Base-by-base conservation (phyloP, 306 rosid species). In the Cucurbita argyrosperma region DNA sequence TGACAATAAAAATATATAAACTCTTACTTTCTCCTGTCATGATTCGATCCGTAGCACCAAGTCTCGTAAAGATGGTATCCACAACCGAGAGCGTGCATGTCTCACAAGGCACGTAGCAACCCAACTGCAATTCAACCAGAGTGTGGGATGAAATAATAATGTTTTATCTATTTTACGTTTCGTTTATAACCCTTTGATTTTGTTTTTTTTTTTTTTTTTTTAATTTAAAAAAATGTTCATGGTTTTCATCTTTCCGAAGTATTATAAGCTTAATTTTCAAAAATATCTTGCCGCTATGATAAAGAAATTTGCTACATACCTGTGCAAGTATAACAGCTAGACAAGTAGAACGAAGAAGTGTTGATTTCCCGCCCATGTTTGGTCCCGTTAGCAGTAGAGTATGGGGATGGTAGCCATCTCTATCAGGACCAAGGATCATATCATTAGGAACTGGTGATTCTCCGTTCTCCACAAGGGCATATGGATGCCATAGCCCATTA, bases 11-110 rank as follows among this genome's bases (percentile, higher is more conserved):
- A 51, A 15, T 5, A 71, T 55, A 76, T 51, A 39, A 58, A 85
- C 97, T 87, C 97, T 87, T 84, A 93, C 98, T 93, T 90, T 93
- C 98, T 81, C 98, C 98, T 14, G 97, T 74, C 98, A 93, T 89
- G 83, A 93, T 93, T 79, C 96, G 90, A 76, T 93, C 98, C n/a
- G 91, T 90, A 53, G 97, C 96, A 66, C 98, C 98, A 78, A 93
- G 98, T 58, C 98, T 86, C 12, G 98, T 93, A 85, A 90, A 93
- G 85, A 93, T 83, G 74, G 83, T 82, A 85, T 93, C 98, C 83
- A 84, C 98, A 38, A 85, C 88, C 21, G 98, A 89, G 71, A 93
- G 80, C 64, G 79, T 85, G 68, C 97, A 93, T 16, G 26, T 77
- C 84, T 93, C 90, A 52, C 90, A 89, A 46, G 97, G 98, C 79